Evolutionary conservation across 225 moss, liverwort and hornwort species (phyloP), one percentile per base, ranked within the genome.

Genomic region (Rhytidiadelphus loreus): DNA sequence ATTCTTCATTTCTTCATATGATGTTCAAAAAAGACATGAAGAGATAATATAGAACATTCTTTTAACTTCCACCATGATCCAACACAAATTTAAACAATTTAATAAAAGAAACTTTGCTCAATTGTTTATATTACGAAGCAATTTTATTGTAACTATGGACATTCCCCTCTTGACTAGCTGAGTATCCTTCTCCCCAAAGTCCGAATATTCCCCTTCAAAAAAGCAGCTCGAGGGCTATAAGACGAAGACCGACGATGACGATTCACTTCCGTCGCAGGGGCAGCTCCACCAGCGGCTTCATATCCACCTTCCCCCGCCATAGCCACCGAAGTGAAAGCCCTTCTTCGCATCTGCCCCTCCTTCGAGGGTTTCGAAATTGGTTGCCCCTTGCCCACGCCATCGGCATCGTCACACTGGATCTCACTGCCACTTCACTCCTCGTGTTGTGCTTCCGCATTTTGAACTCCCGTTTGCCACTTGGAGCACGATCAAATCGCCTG

Each of bases 1-100:
- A 15, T 37, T 77, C 0, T 0, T 52, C 0, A 0, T 37, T 23
- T 37, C 24, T 56, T 37, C 2, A 77, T 37, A 37, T 0, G 0
- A n/a, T 77, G 4, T n/a, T 56, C 1, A 10, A 25, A n/a, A 55
- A 24, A 8, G 53, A 24, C 3, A 37, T 9, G 0, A 16, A 1
- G 11, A n/a, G 0, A 16, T n/a, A 9, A 16, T 13, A 0, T 8
- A 53, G 6, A 37, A 23, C 15, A 52, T 2, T 35, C 8, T 53
- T 37, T 23, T 7, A 4, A 77, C 15, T 53, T 35, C 11, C 14
- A 37, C 2, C 1, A 8, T 52, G 22, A 35, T 52, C 5, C 6
- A 48, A 11, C 12, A 11, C 13, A 21, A 13, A 52, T 6, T 29
- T 7, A 10, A 72, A 44, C 3, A 43, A 46, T 12, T 71, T 48